These are phyloP conservation scores for Thelephora terrestris DNA, from an alignment of 1,284 basidiomycete species.

Conservation along the genomic window DNA sequence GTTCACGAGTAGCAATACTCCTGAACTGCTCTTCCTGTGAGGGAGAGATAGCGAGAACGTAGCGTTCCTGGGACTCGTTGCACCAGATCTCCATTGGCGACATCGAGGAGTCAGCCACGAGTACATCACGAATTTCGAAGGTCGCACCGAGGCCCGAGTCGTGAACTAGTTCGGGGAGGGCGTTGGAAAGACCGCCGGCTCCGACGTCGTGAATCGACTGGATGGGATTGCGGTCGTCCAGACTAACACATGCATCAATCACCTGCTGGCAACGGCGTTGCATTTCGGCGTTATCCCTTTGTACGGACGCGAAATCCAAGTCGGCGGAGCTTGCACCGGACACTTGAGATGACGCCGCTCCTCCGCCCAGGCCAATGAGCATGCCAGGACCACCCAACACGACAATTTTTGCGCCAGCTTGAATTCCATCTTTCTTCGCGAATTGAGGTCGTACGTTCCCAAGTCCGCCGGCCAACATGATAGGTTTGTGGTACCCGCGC, in stretches of 20 bases:
- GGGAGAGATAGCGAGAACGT: conserved; percentile 81
- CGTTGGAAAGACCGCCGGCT: conserved; percentile 94
- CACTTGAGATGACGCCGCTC: conserved; percentile 89
- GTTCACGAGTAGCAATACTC: conserved; percentile 75
- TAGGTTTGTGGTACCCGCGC: conserved; percentile 98
- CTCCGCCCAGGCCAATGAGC: conserved; percentile 94
- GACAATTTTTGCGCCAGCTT: conserved; percentile 76
- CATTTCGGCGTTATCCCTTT: conserved; percentile 98
- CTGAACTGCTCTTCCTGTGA: conserved; percentile 57
- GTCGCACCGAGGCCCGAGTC: conserved; percentile 84
- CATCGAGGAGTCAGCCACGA: conserved; percentile 89
- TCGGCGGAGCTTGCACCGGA: conserved; percentile 84
- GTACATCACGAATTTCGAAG: conserved; percentile 94
- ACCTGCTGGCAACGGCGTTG: conserved; percentile 95
- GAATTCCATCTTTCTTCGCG: conserved; percentile 68
- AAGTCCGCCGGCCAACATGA: conserved; percentile 98
- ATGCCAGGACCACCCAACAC: conserved; percentile 97
- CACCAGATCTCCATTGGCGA: conserved; percentile 99
- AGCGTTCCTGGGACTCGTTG: conserved; percentile 97
- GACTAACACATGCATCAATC: conserved; percentile 80
- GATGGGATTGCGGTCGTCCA: conserved; percentile 71
- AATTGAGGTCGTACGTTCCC: conserved; percentile 85
- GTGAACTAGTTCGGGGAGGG: conserved; percentile 94
- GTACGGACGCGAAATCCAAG: conserved; percentile 95
- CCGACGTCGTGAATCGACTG: conserved; percentile 98